Conservation (phyloP, 768 basidiomycete genomes). For the Sistotremastrum niveocremeum region DNA sequence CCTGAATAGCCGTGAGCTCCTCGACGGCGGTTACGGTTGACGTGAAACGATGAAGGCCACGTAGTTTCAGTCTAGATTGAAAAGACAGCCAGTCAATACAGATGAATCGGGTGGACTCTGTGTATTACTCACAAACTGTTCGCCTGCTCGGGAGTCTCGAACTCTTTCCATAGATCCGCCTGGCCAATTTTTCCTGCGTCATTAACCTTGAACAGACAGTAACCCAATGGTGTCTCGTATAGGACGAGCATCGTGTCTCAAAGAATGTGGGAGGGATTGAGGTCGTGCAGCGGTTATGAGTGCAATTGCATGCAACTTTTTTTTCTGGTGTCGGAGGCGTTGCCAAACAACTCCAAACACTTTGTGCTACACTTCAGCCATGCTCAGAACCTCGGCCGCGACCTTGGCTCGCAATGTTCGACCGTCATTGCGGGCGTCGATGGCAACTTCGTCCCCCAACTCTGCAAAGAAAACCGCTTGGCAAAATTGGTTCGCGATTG, state of each 20-base stretch:
- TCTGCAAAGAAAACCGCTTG: no score
- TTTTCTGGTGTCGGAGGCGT: no score
- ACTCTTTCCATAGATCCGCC: constrained; percentile 82
- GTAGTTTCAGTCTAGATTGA: constrained; percentile 65
- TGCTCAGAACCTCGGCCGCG: no score
- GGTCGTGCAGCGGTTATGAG: no score
- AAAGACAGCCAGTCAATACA: not conserved
- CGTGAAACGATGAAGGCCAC: constrained; percentile 90
- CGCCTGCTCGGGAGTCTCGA: constrained; percentile 84
- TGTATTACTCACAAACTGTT: constrained; percentile 64
- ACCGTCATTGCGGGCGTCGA: no score
- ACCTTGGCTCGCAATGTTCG: no score
- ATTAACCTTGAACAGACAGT: constrained; percentile 93
- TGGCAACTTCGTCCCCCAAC: no score
- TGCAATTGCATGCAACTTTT: no score
- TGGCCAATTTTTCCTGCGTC: constrained; percentile 79
- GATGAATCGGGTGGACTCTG: constrained; percentile 4
- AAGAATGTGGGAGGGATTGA: not conserved
- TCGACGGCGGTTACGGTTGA: constrained; percentile 96
- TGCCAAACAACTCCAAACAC: no score
- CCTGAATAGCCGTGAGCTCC: constrained; percentile 86
- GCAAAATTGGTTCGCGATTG: constrained; percentile 59
- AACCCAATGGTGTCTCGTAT: constrained; percentile 92
- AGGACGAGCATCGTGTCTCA: constrained; percentile 69
- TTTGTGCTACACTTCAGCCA: no score